A percentile compares a stretch with the other conserved stretches of the same genome.
Evolutionary conservation across 2,329 filamentous ascomycete genomes (phyloP).

Genomic region (Zasmidium citrigriseum): DNA sequence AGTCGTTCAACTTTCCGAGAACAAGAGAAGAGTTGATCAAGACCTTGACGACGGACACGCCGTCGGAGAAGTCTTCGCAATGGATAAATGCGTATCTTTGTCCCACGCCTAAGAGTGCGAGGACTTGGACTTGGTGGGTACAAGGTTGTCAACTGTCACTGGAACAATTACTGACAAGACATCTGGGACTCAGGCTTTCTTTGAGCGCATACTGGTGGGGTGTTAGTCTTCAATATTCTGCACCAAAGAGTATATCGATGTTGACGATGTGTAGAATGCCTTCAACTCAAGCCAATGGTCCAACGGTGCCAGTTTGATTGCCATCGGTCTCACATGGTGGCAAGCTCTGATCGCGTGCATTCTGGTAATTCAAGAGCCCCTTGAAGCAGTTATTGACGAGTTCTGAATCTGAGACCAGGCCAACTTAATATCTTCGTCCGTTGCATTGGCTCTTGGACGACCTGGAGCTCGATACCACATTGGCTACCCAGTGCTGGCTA

Average conservation of each 20-base stretch:
- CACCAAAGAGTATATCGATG: neutral
- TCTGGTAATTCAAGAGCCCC: neutral
- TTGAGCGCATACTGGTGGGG: neutral
- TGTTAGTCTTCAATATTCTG: neutral
- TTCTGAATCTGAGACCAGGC: neutral
- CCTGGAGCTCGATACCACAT: neutral
- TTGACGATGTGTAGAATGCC: neutral
- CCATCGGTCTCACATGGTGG: neutral
- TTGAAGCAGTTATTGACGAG: neutral
- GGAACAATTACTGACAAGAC: neutral
- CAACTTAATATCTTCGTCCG: neutral
- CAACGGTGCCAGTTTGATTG: neutral
- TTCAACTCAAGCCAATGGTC: neutral
- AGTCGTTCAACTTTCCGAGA: neutral
- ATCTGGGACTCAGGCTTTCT: neutral
- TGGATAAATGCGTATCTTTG: neutral
- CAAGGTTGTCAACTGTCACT: neutral
- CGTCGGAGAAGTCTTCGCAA: neutral
- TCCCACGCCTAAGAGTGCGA: neutral
- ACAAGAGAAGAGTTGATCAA: neutral
- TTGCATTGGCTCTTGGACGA: neutral
- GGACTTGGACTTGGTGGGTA: neutral
- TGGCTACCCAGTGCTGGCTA: neutral
- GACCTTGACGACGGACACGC: neutral
- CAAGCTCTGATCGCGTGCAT: neutral